phyloP scores from a whole-genome alignment of 768 basidiomycete genomes.

The Auriscalpium vulgare region DNA sequence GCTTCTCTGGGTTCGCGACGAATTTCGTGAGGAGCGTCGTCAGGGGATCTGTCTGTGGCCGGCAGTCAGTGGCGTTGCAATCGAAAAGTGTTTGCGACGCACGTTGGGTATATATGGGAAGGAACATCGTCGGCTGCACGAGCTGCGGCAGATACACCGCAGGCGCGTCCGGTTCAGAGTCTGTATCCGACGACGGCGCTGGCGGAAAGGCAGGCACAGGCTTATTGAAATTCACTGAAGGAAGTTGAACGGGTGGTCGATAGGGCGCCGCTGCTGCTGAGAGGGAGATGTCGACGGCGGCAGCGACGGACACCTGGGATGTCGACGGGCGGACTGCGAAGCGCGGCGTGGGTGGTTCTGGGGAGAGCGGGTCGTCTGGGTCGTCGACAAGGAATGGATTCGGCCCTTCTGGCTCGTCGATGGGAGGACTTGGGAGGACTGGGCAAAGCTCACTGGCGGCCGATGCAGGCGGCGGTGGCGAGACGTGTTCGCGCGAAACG shows the following conservation, averaged over 20 bases:
- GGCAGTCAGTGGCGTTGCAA: slow-evolving; percentile 1
- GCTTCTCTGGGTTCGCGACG: slow-evolving; percentile 65
- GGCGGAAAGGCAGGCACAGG: slow-evolving; percentile 44
- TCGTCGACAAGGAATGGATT: slow-evolving; percentile 60
- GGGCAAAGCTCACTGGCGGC: background rate
- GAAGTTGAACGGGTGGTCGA: slow-evolving; percentile 13
- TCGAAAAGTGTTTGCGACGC: slow-evolving; percentile 29
- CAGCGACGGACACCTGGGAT: slow-evolving; percentile 26
- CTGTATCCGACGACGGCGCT: slow-evolving; percentile 20
- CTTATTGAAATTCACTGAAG: slow-evolving; percentile 42
- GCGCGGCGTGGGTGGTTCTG: slow-evolving; percentile 5
- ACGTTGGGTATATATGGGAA: slow-evolving; percentile 90
- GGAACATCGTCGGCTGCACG: slow-evolving; percentile 68
- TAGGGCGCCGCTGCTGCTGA: slow-evolving; percentile 15
- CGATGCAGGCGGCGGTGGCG: too few relatives aligned
- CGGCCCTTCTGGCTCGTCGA: background rate
- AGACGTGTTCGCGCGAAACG: too few relatives aligned
- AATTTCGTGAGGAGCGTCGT: slow-evolving; percentile 78
- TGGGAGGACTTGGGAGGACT: background rate
- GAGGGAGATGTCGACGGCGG: slow-evolving; percentile 35
- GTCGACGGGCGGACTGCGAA: slow-evolving; percentile 17
- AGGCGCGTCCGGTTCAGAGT: slow-evolving; percentile 45
- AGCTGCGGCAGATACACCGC: slow-evolving; percentile 64
- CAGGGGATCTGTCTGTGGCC: slow-evolving; percentile 69
- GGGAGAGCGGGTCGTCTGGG: slow-evolving; percentile 31